Conservation (phyloP, 225 moss, liverwort and hornwort species). For the Anthoceros angustus region DNA sequence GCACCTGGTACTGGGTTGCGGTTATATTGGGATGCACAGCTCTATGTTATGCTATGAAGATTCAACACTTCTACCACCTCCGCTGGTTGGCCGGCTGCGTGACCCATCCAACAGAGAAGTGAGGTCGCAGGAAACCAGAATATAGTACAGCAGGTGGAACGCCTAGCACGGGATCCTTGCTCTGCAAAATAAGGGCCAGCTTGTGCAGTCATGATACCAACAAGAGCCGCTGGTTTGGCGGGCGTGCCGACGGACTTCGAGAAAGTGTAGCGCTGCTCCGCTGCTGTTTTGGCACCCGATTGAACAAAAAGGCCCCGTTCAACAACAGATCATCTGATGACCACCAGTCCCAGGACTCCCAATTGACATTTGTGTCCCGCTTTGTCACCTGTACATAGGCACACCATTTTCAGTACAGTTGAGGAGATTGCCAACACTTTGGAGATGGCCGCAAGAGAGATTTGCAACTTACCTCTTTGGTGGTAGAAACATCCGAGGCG, state of each 20-base stretch:
- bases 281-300: constrained; percentile 27
- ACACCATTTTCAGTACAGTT: not conserved
- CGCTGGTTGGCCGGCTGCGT: too few relatives aligned
- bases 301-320: constrained; percentile 50
- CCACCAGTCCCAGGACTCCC: constrained; percentile 59
- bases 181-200: constrained; percentile 31
- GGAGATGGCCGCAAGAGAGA: not conserved
- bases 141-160: not conserved
- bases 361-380: constrained; percentile 24
- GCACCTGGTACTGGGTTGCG: too few relatives aligned
- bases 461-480: constrained; percentile 27
- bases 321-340: constrained; percentile 47
- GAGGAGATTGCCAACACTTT: not conserved
- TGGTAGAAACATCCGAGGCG: constrained; percentile 22
- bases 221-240: constrained; percentile 48
- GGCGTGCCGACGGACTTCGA: constrained; percentile 50
- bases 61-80: too few relatives aligned
- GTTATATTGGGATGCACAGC: too few relatives aligned
- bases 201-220: constrained; percentile 30
- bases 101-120: not conserved
- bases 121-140: not conserved
- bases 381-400: constrained; percentile 27
- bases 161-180: not conserved
- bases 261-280: constrained; percentile 18
- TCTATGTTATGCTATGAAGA: too few relatives aligned